phyloP scores from a whole-genome alignment of 192 early-diverging fungal genomes.

The Umbelopsis ramanniana region DNA sequence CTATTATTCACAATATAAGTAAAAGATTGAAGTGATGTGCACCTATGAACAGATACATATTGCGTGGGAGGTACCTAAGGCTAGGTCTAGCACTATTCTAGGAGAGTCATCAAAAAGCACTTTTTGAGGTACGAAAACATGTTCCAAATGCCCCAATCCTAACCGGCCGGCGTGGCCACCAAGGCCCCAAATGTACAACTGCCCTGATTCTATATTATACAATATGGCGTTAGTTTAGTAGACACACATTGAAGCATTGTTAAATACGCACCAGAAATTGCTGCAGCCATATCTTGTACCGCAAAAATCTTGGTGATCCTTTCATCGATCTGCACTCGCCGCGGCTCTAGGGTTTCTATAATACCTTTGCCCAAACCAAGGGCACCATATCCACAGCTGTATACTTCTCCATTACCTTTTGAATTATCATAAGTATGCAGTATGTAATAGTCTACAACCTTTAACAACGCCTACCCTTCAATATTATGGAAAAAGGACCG shows the following conservation, averaged over 20 bases:
- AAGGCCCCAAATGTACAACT: conserved; percentile 42
- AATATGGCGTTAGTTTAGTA: background rate
- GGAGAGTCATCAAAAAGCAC: conserved; percentile 24
- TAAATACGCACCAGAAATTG: conserved; percentile 48
- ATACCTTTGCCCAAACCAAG: conserved; percentile 56
- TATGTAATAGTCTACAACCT: background rate
- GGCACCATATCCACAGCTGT: conserved; percentile 70
- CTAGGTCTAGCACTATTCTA: conserved; percentile 22
- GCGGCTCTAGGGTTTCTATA: conserved; percentile 52
- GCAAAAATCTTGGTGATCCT: conserved; percentile 54
- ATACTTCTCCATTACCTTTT: conserved; percentile 53
- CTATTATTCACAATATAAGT: background rate
- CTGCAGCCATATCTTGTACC: conserved; percentile 65
- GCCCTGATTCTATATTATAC: conserved; percentile 28
- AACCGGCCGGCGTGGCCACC: conserved; percentile 36
- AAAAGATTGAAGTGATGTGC: background rate
- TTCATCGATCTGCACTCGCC: background rate
- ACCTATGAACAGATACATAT: conserved; percentile 26
- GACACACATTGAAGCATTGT: background rate
- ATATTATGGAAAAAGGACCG: conserved; percentile 64
- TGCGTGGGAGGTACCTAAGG: conserved; percentile 37
- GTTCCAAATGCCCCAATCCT: conserved; percentile 39
- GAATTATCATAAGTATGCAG: background rate
- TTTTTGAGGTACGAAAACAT: conserved; percentile 34
- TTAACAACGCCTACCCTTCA: conserved; percentile 36